These are phyloP conservation scores for Euptelea pleiosperma DNA, from an alignment of 164 flowering plant genomes.

Conservation along the genomic window DNA sequence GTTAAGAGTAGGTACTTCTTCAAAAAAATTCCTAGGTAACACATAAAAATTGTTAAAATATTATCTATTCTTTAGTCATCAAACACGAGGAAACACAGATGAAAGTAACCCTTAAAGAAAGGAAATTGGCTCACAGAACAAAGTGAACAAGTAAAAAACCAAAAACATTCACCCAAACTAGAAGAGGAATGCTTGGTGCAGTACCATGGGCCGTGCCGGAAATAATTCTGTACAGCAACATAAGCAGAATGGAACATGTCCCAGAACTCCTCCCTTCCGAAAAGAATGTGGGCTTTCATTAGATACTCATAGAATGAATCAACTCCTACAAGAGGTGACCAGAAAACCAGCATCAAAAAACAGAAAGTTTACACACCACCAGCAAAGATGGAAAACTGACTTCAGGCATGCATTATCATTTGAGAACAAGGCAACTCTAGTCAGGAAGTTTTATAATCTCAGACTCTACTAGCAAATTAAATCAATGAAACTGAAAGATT, in stretches of 20 bases:
- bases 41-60: not conserved
- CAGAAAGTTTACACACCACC: not conserved
- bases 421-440: too few species aligned
- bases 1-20: too few species aligned
- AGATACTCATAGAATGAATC: conserved; percentile 98
- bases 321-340: conserved; percentile 57
- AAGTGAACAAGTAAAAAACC: not conserved
- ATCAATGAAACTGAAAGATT: not conserved
- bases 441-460: not conserved
- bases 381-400: not conserved
- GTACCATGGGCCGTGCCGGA: conserved; percentile 97
- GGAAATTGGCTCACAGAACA: not conserved
- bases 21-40: not conserved
- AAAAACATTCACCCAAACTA: conserved; percentile 8
- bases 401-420: conserved; percentile 6
- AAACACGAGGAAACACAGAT: not conserved
- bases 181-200: conserved; percentile 13
- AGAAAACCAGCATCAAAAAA: conserved; percentile 22
- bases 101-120: not conserved
- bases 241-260: conserved; percentile 96
- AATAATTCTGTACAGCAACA: conserved; percentile 88
- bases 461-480: not conserved
- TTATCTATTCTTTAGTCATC: not conserved
- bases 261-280: conserved; percentile 94
- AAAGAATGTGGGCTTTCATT: conserved; percentile 85